Evolutionary conservation across 2,329 filamentous ascomycete species (phyloP), one percentile per base, ranked within the genome.

Genomic region (Colletotrichum godetiae): DNA sequence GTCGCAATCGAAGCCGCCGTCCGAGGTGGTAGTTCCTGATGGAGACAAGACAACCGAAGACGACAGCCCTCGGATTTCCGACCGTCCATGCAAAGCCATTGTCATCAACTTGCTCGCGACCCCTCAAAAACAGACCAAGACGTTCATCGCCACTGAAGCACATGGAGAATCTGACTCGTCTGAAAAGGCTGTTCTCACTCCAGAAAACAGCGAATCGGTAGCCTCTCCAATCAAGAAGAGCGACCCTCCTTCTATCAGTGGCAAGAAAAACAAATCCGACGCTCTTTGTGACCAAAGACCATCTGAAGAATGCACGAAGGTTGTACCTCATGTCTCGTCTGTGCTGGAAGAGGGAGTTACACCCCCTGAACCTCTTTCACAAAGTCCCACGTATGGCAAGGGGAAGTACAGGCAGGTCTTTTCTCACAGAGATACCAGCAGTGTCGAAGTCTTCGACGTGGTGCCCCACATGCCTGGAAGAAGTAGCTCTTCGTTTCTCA

Each of bases 1-100:
- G 22, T 55, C 61, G 6, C 80, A 80, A 63, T 79, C 78, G 7
- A 82, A 83, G 68, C 78, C 78, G 10, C 76, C 78, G 2, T 76
- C 76, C 1, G 81, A 82, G 53, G 79, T 81, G 57, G 74, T 72
- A 0, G 33, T 80, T 35, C 58, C 66, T 5, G 72, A 74, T 52
- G 63, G 67, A 4, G 75, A 74, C 27, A 22, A 67, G 49, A 46
- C 42, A n/a, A 49, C n/a, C 13, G 19, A 19, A 22, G 3, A 24
- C 8, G 10, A 24, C 4, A 37, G 3, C 8, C 52, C 59, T 58
- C 31, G 15, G 10, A 13, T 22, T 27, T 13, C 29, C 24, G 12
- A 49, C 49, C 33, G 31, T 29, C 24, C 35, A 2, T 15, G 4
- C n/a, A 22, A 64, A 31, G 31, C n/a, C 27, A 72, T 74, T 31